Percentiles rank a stretch among this genome's conserved stretches.
phyloP scores from a whole-genome alignment of 139 green algal species.

The Nannochloris sp. region DNA sequence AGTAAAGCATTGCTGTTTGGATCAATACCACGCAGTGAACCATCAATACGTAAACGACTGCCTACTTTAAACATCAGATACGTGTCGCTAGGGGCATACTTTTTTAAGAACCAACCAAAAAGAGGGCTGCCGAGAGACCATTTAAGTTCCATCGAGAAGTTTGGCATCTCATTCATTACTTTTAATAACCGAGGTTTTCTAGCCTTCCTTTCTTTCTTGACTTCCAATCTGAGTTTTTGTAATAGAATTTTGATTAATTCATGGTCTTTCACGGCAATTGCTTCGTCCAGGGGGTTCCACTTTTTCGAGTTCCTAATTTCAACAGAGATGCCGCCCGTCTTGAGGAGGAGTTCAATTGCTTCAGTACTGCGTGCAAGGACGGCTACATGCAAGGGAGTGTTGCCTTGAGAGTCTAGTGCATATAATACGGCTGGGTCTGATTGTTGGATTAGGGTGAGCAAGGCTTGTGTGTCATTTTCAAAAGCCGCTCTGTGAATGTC shows the following conservation, averaged over 20 bases:
- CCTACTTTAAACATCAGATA: slow-evolving; percentile 56
- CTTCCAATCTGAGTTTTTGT: slow-evolving; percentile 2
- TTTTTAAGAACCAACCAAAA: slow-evolving; percentile 58
- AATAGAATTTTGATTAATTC: slow-evolving; percentile 28
- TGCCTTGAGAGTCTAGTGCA: slow-evolving; percentile 48
- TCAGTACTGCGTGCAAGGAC: slow-evolving; percentile 30
- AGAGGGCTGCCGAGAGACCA: slow-evolving; percentile 69
- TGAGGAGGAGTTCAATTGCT: slow-evolving; percentile 35
- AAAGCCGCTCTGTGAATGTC: slow-evolving; percentile 34
- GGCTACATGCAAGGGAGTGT: slow-evolving; percentile 64
- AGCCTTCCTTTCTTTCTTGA: slow-evolving; percentile 32
- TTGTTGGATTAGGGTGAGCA: slow-evolving; percentile 16
- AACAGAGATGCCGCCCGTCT: slow-evolving; percentile 26
- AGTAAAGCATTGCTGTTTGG: slow-evolving; percentile 36
- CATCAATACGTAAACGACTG: slow-evolving; percentile 54
- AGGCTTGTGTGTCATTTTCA: slow-evolving; percentile 14
- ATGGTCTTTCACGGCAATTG: slow-evolving; percentile 32
- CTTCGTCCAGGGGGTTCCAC: slow-evolving; percentile 64
- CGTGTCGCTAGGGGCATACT: slow-evolving; percentile 69
- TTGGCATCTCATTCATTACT: slow-evolving; percentile 39
- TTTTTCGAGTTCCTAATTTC: slow-evolving; percentile 27
- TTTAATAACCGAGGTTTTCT: slow-evolving; percentile 45
- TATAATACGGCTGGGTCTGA: slow-evolving; percentile 6
- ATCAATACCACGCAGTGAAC: slow-evolving; percentile 65
- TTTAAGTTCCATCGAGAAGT: slow-evolving; percentile 61